Base-by-base conservation (phyloP, 148 eudicot genomes). In the Chenopodium suecicum region DNA sequence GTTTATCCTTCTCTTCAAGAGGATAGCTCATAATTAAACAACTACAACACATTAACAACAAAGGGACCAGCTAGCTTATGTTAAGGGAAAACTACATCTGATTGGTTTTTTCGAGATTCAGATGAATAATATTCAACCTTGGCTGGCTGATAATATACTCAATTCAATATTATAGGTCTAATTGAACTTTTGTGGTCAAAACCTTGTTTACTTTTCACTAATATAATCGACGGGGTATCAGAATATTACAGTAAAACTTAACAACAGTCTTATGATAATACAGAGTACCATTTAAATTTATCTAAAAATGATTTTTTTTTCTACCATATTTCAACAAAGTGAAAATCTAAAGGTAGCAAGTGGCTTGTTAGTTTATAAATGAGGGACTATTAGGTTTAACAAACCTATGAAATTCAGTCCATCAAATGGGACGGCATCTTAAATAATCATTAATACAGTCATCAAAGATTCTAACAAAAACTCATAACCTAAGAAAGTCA, bases 1-100 rank as follows among this genome's bases (percentile, higher is more conserved):
- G 13, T n/a, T n/a, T 65, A 25, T 65, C 69, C 69, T 65, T 65
- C 69, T 13, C 69, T 65, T 65, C 69, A 65, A 65, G 69, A 65
- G 31, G 12, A 65, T 65, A 65, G 22, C 69, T 25, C 29, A 65
- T 65, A 65, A 65, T 65, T 41, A 41, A 41, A 41, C 44, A 41
- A 41, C 44, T 41, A n/a, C 10, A 65, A 65, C 54, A 16, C 54
- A 50, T 9, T 9, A 50, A 13, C 14, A 13, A 48, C 54, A 13
- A 50, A 50, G 2, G 54, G 54, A 50, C 16, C 54, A 50, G 54
- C 54, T 50, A 50, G 13, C 52, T 50, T 50, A 16, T 50, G 54
- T 50, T 2, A 23, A 67, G 70, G 14, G 19, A 13, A 1, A 67
- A 67, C 32, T 29, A 29, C 41, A 67, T 67, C 70, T 67, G 16